Conservation (phyloP, 768 basidiomycete genomes). For the Jaapia argillacea region DNA sequence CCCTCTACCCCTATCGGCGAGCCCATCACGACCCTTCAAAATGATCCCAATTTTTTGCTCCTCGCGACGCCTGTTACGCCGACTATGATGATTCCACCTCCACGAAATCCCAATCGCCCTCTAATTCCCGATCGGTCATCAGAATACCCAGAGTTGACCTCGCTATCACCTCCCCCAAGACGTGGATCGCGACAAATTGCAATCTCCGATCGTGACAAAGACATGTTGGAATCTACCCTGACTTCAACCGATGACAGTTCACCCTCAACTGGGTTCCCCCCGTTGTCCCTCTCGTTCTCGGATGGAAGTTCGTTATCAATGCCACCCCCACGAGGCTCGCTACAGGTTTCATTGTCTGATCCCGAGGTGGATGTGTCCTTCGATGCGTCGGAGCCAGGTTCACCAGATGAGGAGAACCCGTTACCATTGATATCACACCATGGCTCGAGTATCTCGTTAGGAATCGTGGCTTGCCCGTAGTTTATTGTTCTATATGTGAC, state of each 20-base stretch:
- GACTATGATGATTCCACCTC: too few species aligned
- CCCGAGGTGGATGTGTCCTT: too few species aligned
- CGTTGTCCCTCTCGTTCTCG: too few species aligned
- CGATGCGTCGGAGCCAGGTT: too few species aligned
- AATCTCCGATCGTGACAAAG: not conserved
- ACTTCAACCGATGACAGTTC: not conserved
- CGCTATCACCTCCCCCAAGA: conserved; percentile 10
- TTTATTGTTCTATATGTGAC: not conserved
- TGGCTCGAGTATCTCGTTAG: not conserved
- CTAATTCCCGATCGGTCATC: not conserved
- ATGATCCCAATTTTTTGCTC: conserved; percentile 55
- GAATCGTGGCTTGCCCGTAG: not conserved
- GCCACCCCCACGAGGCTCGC: too few species aligned
- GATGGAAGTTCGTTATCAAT: too few species aligned
- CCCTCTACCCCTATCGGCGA: conserved; percentile 53
- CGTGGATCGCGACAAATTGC: conserved; percentile 4
- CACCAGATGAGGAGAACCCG: too few species aligned
- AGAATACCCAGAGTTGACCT: conserved; percentile 1
- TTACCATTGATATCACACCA: too few species aligned
- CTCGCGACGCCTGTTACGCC: conserved; percentile 12
- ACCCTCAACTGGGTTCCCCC: too few species aligned
- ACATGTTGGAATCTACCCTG: not conserved
- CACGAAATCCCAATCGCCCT: too few species aligned
- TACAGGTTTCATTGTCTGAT: too few species aligned
- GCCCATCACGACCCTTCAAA: conserved; percentile 40